These are phyloP conservation scores for Penicillium sp. DNA, from an alignment of 2,329 filamentous ascomycete species.

Conservation along the genomic window DNA sequence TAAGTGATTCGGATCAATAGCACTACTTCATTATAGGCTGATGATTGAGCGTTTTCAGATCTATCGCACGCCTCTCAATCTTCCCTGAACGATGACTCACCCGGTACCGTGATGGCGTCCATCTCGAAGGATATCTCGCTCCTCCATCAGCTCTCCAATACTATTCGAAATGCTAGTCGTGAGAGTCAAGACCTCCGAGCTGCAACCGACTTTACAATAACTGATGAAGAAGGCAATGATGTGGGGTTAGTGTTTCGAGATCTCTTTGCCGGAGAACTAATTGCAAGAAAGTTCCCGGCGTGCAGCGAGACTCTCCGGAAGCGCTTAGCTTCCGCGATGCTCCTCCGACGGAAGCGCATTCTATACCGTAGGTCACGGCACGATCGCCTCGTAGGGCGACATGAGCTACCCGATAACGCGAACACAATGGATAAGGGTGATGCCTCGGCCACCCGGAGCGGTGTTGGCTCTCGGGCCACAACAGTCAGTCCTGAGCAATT, in stretches of 20 bases:
- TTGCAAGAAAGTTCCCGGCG: not conserved
- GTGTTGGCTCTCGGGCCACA: too few relatives aligned
- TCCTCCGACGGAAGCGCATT: constrained; percentile 2
- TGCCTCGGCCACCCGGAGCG: too few relatives aligned
- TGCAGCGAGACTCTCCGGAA: not conserved
- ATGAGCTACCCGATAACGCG: too few relatives aligned
- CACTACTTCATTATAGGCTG: too few relatives aligned
- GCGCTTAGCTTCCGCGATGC: not conserved
- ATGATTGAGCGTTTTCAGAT: too few relatives aligned
- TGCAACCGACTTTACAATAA: not conserved
- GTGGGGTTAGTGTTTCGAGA: not conserved
- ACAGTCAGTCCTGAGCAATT: too few relatives aligned
- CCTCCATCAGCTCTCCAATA: constrained; percentile 7
- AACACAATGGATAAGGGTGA: too few relatives aligned
- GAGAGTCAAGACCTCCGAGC: constrained; percentile 4
- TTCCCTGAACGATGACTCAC: too few relatives aligned
- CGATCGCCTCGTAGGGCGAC: not conserved
- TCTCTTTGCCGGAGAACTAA: too few relatives aligned
- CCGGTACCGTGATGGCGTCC: too few relatives aligned
- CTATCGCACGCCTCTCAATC: too few relatives aligned
- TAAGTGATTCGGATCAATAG: not conserved
- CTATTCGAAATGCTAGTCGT: constrained; percentile 4
- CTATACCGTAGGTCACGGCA: not conserved
- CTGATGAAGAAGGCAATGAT: constrained; percentile 5
- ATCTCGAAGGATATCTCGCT: not conserved